These are phyloP conservation scores for Eucalyptus polyanthemos DNA, from an alignment of 345 rosid species.

Conservation along the genomic window DNA sequence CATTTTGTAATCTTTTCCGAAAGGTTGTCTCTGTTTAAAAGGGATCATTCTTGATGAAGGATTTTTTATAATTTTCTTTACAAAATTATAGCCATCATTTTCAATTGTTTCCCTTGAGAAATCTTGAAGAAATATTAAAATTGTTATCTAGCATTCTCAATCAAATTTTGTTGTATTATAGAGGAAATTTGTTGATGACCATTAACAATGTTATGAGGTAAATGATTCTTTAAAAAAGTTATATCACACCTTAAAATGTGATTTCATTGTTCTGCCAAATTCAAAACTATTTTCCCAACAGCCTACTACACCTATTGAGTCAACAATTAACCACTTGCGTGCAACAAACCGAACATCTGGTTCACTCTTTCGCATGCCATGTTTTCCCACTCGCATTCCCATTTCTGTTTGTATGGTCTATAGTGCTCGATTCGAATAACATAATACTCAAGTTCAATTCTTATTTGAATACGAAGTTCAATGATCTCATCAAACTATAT, in stretches of 20 bases:
- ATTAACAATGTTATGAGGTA: too few relatives aligned
- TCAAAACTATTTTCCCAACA: accelerated
- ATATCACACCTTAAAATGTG: too few relatives aligned
- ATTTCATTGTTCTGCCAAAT: too few relatives aligned
- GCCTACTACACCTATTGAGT: background rate
- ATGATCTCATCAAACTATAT: background rate
- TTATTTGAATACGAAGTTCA: background rate
- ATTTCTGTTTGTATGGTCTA: background rate
- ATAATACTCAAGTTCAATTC: background rate
- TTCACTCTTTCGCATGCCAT: background rate
- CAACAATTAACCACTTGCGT: background rate
- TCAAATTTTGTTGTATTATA: too few relatives aligned
- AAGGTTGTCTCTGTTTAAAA: too few relatives aligned
- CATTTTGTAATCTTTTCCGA: accelerated
- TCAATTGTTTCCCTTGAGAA: too few relatives aligned
- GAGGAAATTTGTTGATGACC: accelerated
- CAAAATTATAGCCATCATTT: too few relatives aligned
- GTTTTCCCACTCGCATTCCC: background rate
- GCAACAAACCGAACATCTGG: background rate
- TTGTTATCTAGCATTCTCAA: too few relatives aligned
- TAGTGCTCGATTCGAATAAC: background rate
- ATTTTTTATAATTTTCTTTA: too few relatives aligned
- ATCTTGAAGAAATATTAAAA: too few relatives aligned
- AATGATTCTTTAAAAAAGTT: too few relatives aligned
- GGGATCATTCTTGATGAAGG: too few relatives aligned